Conservation (phyloP, 345 rosid genomes). For the Acer yangbiense region DNA sequence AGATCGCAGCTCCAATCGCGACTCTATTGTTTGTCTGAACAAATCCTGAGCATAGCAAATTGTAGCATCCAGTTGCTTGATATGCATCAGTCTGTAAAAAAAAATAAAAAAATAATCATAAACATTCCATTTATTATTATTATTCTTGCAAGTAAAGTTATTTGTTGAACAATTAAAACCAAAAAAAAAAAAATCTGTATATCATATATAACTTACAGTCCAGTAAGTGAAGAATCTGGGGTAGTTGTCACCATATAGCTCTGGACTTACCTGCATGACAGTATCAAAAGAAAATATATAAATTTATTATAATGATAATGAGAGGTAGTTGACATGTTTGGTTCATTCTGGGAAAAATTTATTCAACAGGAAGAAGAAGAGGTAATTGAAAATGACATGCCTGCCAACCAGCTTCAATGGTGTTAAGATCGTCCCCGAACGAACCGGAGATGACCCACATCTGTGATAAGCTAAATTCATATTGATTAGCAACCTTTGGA, state of each 20-base stretch:
- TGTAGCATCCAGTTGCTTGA: constrained; percentile 96
- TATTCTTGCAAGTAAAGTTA: neutral
- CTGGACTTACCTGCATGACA: constrained; percentile 83
- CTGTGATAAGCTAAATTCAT: constrained; percentile 93
- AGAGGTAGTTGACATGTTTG: constrained; percentile 31
- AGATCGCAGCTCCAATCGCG: constrained; percentile 96
- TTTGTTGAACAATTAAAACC: neutral
- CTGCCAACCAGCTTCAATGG: constrained; percentile 99
- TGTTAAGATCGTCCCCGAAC: constrained; percentile 87
- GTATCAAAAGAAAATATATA: constrained; percentile 1
- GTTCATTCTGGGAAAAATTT: neutral
- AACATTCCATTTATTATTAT: neutral
- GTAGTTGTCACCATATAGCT: constrained; percentile 85
- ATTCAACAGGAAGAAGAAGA: neutral
- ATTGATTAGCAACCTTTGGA: constrained; percentile 71
- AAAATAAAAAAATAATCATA: constrained; percentile 19
- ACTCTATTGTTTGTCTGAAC: constrained; percentile 83
- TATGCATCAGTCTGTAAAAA: constrained; percentile 81
- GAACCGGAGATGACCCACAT: constrained; percentile 98
- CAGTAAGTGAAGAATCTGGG: constrained; percentile 98
- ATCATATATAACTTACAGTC: constrained; percentile 62
- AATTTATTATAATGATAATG: constrained; percentile 15
- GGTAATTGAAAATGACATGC: constrained; percentile 27
- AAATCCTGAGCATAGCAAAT: constrained; percentile 91
- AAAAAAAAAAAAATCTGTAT: constrained; percentile 2